Evolutionary conservation across 768 basidiomycete genomes (phyloP).

Genomic region (Kwoniella heveanensis): DNA sequence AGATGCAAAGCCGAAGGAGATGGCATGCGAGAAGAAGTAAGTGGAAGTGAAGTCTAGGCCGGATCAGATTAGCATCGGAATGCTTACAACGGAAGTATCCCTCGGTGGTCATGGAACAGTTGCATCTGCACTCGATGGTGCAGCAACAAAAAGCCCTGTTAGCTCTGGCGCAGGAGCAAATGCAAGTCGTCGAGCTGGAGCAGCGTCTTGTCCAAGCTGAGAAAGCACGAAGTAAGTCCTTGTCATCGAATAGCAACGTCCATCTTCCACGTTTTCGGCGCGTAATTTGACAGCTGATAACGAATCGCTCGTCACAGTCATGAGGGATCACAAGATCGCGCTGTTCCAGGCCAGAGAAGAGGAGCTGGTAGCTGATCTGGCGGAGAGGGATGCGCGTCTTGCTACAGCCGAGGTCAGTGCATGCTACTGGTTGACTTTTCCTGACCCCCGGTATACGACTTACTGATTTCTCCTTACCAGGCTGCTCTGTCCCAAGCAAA

Average conservation of each 20-base stretch:
- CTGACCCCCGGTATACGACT: no score
- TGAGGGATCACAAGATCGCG: constrained; percentile 50
- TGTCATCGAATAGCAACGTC: neutral
- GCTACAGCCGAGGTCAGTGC: constrained; percentile 35
- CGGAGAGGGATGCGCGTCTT: constrained; percentile 36
- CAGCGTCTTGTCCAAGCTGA: constrained; percentile 41
- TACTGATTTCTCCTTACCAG: constrained; percentile 21
- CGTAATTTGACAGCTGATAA: neutral
- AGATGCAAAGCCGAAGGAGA: constrained; percentile 38
- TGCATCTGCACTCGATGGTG: constrained; percentile 37
- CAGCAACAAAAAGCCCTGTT: constrained; percentile 46
- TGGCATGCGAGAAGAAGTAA: constrained; percentile 47
- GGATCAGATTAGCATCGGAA: no score
- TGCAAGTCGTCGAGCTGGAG: constrained; percentile 47
- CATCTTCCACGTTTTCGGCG: no score
- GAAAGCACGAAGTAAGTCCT: constrained; percentile 36
- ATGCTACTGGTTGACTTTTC: neutral
- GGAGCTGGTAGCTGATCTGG: constrained; percentile 33
- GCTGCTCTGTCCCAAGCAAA: constrained; percentile 24
- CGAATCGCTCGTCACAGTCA: constrained; percentile 28
- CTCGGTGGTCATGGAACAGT: constrained; percentile 25
- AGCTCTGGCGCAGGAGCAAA: constrained; percentile 43
- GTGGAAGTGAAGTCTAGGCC: neutral
- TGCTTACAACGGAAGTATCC: no score
- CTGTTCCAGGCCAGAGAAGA: constrained; percentile 44